These are phyloP conservation scores for Moesziomyces aphidis DNA, from an alignment of 1,284 basidiomycete species.

Conservation along the genomic window DNA sequence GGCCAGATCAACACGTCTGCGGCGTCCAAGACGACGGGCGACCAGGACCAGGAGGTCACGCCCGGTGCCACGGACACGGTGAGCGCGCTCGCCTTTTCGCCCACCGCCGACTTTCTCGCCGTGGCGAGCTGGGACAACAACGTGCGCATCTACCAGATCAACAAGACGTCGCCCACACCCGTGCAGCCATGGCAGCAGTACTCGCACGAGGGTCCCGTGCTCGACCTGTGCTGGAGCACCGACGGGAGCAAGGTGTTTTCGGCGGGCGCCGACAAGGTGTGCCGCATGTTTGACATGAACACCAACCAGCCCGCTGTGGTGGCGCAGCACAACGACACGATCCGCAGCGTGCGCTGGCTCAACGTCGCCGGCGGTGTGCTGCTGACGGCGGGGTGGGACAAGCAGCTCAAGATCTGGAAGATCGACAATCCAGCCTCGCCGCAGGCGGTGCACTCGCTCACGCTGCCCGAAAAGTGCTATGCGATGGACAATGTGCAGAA, in stretches of 20 bases:
- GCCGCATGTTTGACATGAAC: constrained; percentile 81
- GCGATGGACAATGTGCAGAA: constrained; percentile 83
- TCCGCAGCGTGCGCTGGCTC: constrained; percentile 81
- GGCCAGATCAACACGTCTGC: constrained; percentile 50
- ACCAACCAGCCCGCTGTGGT: constrained; percentile 76
- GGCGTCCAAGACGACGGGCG: constrained; percentile 51
- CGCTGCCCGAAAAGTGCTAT: constrained; percentile 89
- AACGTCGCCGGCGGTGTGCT: constrained; percentile 78
- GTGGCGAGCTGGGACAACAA: constrained; percentile 69
- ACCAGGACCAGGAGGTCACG: constrained; percentile 77
- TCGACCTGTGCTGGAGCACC: constrained; percentile 85
- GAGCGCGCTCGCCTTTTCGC: constrained; percentile 66
- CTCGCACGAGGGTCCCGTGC: constrained; percentile 82
- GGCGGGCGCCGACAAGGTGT: constrained; percentile 87
- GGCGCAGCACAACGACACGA: constrained; percentile 84
- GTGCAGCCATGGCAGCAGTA: constrained; percentile 73
- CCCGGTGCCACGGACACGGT: constrained; percentile 68
- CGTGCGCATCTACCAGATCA: constrained; percentile 73
- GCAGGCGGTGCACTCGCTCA: constrained; percentile 48
- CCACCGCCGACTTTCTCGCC: constrained; percentile 69
- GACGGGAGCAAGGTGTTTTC: constrained; percentile 85
- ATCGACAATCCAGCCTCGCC: constrained; percentile 55
- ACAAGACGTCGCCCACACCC: constrained; percentile 78
- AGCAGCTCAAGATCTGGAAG: constrained; percentile 76
- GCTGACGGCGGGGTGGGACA: constrained; percentile 91